Evolutionary conservation across 495 filamentous ascomycete species (phyloP).

Genomic region (Copromyces sp.): DNA sequence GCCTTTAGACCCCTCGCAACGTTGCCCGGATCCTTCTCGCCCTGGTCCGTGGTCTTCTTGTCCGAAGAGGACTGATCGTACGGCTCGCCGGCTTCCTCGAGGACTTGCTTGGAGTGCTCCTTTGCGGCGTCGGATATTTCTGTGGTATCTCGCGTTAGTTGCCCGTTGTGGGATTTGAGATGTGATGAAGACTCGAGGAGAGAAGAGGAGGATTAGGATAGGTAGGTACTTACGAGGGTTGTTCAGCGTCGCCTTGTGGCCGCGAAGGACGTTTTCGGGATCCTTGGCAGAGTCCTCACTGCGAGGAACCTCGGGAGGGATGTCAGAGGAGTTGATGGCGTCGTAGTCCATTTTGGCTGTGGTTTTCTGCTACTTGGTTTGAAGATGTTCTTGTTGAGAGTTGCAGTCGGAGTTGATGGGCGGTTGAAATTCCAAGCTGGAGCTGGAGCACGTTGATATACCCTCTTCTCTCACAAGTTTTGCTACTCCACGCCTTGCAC

Average conservation of each 20-base stretch:
- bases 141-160: constrained; percentile 1
- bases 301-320: constrained; percentile 13
- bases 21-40: constrained; percentile 33
- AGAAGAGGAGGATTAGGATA: background rate
- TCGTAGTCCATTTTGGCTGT: background rate
- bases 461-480: background rate
- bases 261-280: constrained; percentile 34
- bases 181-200: background rate
- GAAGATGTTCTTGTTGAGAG: too few relatives aligned
- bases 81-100: constrained; percentile 27
- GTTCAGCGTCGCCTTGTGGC: constrained; percentile 39
- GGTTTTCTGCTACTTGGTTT: background rate
- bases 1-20: constrained; percentile 37
- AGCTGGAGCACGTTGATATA: background rate
- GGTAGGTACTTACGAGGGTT: constrained; percentile 29
- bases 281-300: constrained; percentile 9
- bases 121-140: constrained; percentile 37
- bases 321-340: constrained; percentile 4
- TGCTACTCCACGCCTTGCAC: background rate
- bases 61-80: constrained; percentile 15
- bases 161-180: background rate
- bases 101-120: constrained; percentile 31
- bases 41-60: constrained; percentile 4
- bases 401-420: too few relatives aligned
- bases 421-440: background rate